Evolutionary conservation across 2,329 filamentous ascomycete species (phyloP).

Genomic region (Talaromyces sp.): DNA sequence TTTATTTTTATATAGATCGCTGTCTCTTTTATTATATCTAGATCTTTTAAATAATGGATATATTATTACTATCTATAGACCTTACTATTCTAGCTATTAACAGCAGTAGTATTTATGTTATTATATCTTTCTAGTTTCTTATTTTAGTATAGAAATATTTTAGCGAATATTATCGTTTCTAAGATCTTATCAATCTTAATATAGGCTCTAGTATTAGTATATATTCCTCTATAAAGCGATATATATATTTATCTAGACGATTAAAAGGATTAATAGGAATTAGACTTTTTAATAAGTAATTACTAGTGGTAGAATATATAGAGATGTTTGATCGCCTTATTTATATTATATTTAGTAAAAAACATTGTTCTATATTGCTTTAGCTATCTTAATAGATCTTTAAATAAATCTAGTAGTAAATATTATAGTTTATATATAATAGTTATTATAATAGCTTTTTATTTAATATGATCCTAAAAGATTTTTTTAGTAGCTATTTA

Average conservation of each 20-base stretch:
- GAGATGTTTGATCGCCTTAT: too few relatives aligned
- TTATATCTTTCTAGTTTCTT: conserved; percentile 15
- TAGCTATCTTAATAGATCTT: background rate
- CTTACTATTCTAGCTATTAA: conserved; percentile 22
- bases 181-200: conserved; percentile 10
- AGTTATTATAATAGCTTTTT: background rate
- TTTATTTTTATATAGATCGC: background rate
- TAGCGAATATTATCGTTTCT: conserved; percentile 2
- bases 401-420: background rate
- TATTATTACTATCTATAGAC: conserved; percentile 20
- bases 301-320: too few relatives aligned
- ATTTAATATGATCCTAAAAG: background rate
- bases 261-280: too few relatives aligned
- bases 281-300: too few relatives aligned
- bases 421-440: background rate
- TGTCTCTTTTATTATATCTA: conserved; percentile 12
- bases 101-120: conserved; percentile 17
- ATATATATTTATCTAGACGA: too few relatives aligned
- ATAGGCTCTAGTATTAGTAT: conserved; percentile 14
- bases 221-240: too few relatives aligned
- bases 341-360: background rate
- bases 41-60: conserved; percentile 12
- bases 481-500: background rate
- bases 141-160: conserved; percentile 14
- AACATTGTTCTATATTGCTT: background rate